Percentiles rank a stretch among this genome's conserved stretches.
These are phyloP conservation scores for Sarcodon sp. DNA, from an alignment of 768 basidiomycete species.

Conservation along the genomic window DNA sequence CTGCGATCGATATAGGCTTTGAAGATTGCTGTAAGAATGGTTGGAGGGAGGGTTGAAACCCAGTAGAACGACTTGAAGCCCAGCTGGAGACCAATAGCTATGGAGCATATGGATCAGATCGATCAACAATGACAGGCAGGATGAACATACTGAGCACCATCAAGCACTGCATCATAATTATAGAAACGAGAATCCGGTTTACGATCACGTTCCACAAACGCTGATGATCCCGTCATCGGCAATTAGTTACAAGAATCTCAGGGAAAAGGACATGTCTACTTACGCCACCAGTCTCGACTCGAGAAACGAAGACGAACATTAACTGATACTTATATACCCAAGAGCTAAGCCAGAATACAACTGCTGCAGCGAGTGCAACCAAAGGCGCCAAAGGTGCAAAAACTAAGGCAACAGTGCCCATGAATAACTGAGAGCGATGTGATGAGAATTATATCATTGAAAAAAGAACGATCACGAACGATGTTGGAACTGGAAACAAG, in stretches of 20 bases:
- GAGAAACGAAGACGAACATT: constrained; percentile 86
- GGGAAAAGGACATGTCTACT: constrained; percentile 16
- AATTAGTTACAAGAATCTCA: not conserved
- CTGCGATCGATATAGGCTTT: constrained; percentile 71
- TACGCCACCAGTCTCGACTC: constrained; percentile 89
- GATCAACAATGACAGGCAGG: constrained; percentile 1
- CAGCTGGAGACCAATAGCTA: constrained; percentile 80
- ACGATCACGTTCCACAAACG: constrained; percentile 90
- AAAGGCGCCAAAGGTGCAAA: constrained; percentile 93
- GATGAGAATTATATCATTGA: constrained; percentile 3
- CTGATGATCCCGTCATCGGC: constrained; percentile 22
- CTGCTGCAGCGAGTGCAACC: constrained; percentile 67
- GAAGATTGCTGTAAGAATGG: constrained; percentile 67
- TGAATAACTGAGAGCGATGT: constrained; percentile 44
- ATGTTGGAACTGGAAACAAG: constrained; percentile 33
- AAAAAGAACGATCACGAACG: constrained; percentile 24
- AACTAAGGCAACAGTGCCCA: constrained; percentile 86
- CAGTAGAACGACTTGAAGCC: constrained; percentile 60
- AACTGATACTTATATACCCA: constrained; percentile 94
- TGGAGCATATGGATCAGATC: constrained; percentile 3
- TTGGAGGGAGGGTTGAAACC: constrained; percentile 77
- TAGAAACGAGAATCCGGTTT: constrained; percentile 72
- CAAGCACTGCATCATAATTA: constrained; percentile 78
- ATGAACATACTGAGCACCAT: constrained; percentile 70
- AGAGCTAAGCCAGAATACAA: constrained; percentile 81